phyloP scores from a whole-genome alignment of 257 asterid species.

The Solanum infundibuliforme region DNA sequence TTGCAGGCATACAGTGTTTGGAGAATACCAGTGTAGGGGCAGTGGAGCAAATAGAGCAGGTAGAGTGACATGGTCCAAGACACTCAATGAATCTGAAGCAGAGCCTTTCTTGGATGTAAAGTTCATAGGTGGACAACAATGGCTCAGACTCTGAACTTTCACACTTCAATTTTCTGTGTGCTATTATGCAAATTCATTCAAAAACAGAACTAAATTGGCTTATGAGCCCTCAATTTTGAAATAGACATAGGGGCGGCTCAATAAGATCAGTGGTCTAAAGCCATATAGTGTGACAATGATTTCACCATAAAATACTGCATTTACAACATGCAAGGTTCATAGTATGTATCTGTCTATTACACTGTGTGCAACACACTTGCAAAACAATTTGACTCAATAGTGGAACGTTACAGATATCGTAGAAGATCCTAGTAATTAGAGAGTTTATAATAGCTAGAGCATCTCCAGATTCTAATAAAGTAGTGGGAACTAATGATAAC shows the following conservation, averaged over 20 bases:
- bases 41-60: conserved; percentile 47
- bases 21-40: conserved; percentile 58
- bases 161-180: neutral
- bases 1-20: conserved; percentile 51
- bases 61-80: conserved; percentile 52
- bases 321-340: neutral
- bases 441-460: neutral
- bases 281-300: neutral
- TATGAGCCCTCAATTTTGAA: neutral
- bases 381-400: neutral
- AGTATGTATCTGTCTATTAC: neutral
- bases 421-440: neutral
- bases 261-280: neutral
- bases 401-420: neutral
- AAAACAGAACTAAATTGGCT: neutral
- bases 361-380: neutral
- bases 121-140: conserved; percentile 44
- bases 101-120: conserved; percentile 25
- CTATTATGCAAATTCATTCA: neutral
- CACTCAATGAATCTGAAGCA: conserved; percentile 30
- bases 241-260: neutral
- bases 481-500: neutral
- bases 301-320: neutral
- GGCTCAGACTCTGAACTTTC: conserved; percentile 35
- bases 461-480: neutral